Conservation (phyloP, 371 early-diverging fungal genomes). For the Mucor plumbeus region DNA sequence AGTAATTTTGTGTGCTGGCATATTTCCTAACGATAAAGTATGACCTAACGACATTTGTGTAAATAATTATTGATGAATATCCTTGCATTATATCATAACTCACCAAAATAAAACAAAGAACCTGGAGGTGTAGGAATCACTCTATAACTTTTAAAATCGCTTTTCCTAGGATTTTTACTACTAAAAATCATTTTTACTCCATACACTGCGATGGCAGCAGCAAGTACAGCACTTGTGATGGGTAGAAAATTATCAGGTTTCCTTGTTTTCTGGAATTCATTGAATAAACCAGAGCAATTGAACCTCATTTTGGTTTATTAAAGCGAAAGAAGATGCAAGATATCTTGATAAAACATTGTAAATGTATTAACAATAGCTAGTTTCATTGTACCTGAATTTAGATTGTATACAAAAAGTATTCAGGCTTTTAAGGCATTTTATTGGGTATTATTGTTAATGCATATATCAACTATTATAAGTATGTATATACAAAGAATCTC, state of each 20-base stretch:
- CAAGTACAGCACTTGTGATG: constrained; percentile 4
- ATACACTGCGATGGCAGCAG: constrained; percentile 4
- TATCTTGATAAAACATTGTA: neutral
- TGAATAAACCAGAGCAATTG: neutral
- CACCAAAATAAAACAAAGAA: constrained; percentile 22
- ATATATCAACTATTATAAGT: neutral
- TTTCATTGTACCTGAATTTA: constrained; percentile 10
- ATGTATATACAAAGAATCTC: neutral
- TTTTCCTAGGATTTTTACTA: neutral
- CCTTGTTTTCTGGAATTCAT: constrained; percentile 2
- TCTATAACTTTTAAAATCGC: neutral
- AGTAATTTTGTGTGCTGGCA: constrained; percentile 14
- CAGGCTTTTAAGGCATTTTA: constrained; percentile 2
- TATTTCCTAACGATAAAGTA: constrained; percentile 10
- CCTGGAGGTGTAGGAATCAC: constrained; percentile 25
- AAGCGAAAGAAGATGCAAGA: neutral
- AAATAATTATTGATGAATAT: neutral
- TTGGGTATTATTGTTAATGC: neutral
- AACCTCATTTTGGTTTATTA: neutral
- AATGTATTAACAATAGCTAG: neutral
- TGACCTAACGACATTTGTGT: constrained; percentile 15
- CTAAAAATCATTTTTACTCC: neutral
- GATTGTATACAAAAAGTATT: neutral
- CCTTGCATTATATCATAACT: neutral
- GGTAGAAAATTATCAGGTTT: constrained; percentile 5